Base-by-base conservation (phyloP, 345 rosid species). In the Erucastrum elatum region DNA sequence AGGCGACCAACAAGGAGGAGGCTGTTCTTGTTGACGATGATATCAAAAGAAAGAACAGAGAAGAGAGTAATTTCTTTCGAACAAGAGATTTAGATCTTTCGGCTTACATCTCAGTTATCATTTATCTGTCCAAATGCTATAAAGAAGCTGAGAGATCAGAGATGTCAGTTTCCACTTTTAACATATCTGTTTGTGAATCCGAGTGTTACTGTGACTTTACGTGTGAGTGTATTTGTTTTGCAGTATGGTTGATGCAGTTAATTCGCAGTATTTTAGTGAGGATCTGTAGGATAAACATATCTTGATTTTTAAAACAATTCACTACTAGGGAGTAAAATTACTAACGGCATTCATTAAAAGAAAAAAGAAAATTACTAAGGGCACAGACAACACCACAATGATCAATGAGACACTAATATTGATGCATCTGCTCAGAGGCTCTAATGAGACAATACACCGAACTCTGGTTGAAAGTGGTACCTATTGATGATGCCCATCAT, bases 1-100 rank as follows among this genome's bases (percentile, higher is more conserved):
- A 74, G 80, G 88, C 0, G 92, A 88, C 74, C 84, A 79, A 64
- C 90, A 90, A 74, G 84, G 93, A 1, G 88, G 94, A 81, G 92
- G 91, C 64, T 92, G 96, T 65, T 84, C 94, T 0, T 90, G 96
- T 78, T 92, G 82, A 88, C 82, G 70, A 39, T 17, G 21, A 21
- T 21, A 21, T 4, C 10, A 71, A 4, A 69, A 33, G 5, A 17
- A 33, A 60, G 26, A 16, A 1, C 25, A 75, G 30, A 35, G 68
- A 31, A 75, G 21, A 37, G 63, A 31, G 0, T 3, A 25, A 63
- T 44, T 76, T 59, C 8, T 1, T 2, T 12, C 5, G 12, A 68
- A 8, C 62, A 68, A 46, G 25, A 44, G 44, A 62, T 8, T 60
- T 68, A 60, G 59, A 75, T 66, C 17, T 25, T 37, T 60, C n/a